A percentile compares a stretch with the other conserved stretches of the same genome.
Conservation (phyloP, 352 stramenopile species). For the Pythium coloratum region DNA sequence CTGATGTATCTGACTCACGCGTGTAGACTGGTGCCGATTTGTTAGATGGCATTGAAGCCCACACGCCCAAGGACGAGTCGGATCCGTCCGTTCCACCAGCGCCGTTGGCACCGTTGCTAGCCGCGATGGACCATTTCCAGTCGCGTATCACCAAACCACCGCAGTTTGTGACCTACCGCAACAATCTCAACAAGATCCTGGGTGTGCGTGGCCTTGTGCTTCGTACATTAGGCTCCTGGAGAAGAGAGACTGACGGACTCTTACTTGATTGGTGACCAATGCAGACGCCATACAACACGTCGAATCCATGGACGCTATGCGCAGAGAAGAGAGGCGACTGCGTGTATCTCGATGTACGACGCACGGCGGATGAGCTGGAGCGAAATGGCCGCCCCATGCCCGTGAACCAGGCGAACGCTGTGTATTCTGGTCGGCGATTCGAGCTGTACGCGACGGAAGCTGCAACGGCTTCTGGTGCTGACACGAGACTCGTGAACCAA, state of each 20-base stretch:
- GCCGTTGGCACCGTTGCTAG: conserved; percentile 50
- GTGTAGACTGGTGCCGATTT: conserved; percentile 54
- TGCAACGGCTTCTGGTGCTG: background rate
- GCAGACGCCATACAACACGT: conserved; percentile 79
- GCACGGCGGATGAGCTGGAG: conserved; percentile 45
- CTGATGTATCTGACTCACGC: background rate
- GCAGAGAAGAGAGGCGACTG: conserved; percentile 56
- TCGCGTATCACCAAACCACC: conserved; percentile 22
- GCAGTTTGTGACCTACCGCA: conserved; percentile 72
- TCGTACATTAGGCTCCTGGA: background rate
- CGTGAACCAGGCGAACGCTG: conserved; percentile 50
- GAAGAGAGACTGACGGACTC: background rate
- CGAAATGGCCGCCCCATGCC: conserved; percentile 34
- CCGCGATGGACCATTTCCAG: conserved; percentile 48
- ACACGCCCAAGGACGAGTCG: conserved; percentile 50
- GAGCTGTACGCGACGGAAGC: conserved; percentile 56
- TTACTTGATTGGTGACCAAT: background rate
- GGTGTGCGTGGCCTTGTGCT: conserved; percentile 34
- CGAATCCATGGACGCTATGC: conserved; percentile 61
- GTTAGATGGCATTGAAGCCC: conserved; percentile 56
- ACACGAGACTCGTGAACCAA: conserved; percentile 38
- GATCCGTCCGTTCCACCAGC: conserved; percentile 44
- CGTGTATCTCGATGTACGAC: conserved; percentile 65
- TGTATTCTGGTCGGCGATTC: conserved; percentile 74
- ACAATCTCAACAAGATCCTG: conserved; percentile 87